A percentile compares a stretch with the other conserved stretches of the same genome.
These are phyloP conservation scores for Amanita thiersii DNA, from an alignment of 768 basidiomycete genomes.

Conservation along the genomic window DNA sequence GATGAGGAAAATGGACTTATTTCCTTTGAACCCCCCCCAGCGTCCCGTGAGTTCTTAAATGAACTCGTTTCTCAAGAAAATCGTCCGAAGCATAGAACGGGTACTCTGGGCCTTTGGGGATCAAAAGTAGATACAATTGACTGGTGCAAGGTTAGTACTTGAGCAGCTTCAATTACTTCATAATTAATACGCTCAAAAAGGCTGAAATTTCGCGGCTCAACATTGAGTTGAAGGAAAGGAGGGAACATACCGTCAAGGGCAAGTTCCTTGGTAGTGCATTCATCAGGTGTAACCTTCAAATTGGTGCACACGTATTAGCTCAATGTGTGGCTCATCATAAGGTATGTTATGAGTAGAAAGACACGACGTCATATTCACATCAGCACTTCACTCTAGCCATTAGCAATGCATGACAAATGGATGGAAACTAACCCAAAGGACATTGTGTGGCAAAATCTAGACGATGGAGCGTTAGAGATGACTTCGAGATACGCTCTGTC, in stretches of 20 bases:
- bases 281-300: conserved; percentile 62
- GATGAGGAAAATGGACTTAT: conserved; percentile 16
- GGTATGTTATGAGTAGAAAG: conserved; percentile 20
- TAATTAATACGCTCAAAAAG: conserved; percentile 14
- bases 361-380: conserved; percentile 3
- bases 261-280: conserved; percentile 51
- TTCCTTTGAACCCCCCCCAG: conserved; percentile 13
- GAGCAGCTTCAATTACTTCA: background rate
- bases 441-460: conserved; percentile 53
- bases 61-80: conserved; percentile 42
- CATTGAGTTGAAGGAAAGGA: conserved; percentile 28
- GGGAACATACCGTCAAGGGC: conserved; percentile 28
- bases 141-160: conserved; percentile 41
- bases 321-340: conserved; percentile 51
- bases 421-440: conserved; percentile 47
- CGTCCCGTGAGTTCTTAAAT: conserved; percentile 30
- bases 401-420: conserved; percentile 52
- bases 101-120: conserved; percentile 43
- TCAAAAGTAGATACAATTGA: conserved; percentile 61
- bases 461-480: conserved; percentile 44
- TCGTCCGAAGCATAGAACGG: conserved; percentile 46
- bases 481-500: conserved; percentile 45
- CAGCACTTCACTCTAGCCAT: conserved; percentile 26
- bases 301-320: conserved; percentile 64
- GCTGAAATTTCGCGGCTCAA: conserved; percentile 46